Base-by-base conservation (phyloP, 83 land plant genomes). In the Isoetes engelmannii region DNA sequence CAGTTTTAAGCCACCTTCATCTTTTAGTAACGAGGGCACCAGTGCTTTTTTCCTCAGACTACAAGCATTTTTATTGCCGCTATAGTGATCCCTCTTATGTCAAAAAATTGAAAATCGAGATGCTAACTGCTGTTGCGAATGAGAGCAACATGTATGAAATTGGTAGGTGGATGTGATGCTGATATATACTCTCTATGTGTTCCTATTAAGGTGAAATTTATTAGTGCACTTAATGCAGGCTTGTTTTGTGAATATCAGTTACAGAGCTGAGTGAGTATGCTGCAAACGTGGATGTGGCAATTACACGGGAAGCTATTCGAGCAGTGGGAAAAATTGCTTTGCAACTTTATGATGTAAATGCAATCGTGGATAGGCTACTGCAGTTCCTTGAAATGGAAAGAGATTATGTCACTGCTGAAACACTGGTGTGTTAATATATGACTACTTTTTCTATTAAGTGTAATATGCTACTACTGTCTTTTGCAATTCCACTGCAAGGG, bases 61-160 rank as follows among this genome's bases (percentile, higher is more conserved):
- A 91, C 79, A 95, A 95, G 56, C 94, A 95, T 73, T 95, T 95
- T 70, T 95, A 95, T 65, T 91, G 97, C 66, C 97, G 95, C 53
- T 95, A 91, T 72, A 91, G 89, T 77, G 89, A 95, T 45, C 99
- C 97, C n/a, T 88, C 85, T 20, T 91, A 91, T 82, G 94, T 91
- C 18, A 95, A 95, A 68, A 95, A 91, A 65, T 71, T 95, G 82
- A 91, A 95, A 72, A 90, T 95, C 66, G 99, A 95, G 74, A 95
- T 95, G 99, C 83, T 95, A 75, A 95, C 97, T 70, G 97, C 99
- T 47, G 90, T 95, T n/a, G 99, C 99, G 48, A 91, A 88, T 84
- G 99, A 95, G 74, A 82, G 80, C 78, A 95, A 91, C 75, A 95
- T 96, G 12, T 95, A 91, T 83, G 99, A 95, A 74, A 91, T 95